Percentiles rank a stretch among this genome's conserved stretches.
These are phyloP conservation scores for Annulohypoxylon nitens DNA, from an alignment of 495 filamentous ascomycete genomes.

Conservation along the genomic window DNA sequence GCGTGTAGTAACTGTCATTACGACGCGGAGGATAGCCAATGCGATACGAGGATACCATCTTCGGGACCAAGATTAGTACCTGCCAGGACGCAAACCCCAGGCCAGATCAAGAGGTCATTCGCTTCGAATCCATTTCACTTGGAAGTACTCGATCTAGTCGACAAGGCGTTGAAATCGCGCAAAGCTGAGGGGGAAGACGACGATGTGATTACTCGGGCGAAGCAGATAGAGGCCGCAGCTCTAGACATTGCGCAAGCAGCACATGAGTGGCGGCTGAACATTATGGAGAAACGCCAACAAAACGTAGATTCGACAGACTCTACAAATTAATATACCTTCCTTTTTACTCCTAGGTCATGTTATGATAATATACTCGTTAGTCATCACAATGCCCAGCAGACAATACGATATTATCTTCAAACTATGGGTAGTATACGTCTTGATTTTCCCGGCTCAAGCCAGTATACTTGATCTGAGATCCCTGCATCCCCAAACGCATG, in stretches of 20 bases:
- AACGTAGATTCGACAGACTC: slow-evolving; percentile 11
- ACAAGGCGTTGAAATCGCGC: slow-evolving; percentile 23
- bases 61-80: slow-evolving; percentile 13
- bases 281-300: slow-evolving; percentile 32
- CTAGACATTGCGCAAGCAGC: slow-evolving; percentile 42
- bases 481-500: slow-evolving; percentile 70
- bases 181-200: slow-evolving; percentile 22
- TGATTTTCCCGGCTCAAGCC: slow-evolving; percentile 49
- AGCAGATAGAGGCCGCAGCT: slow-evolving; percentile 39
- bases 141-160: slow-evolving; percentile 37
- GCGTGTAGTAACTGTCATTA: slow-evolving; percentile 42
- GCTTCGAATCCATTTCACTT: slow-evolving; percentile 26
- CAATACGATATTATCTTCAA: neutral
- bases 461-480: slow-evolving; percentile 65
- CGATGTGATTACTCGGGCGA: slow-evolving; percentile 23
- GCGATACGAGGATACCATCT: slow-evolving; percentile 19
- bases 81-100: slow-evolving; percentile 34
- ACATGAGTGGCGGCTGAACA: slow-evolving; percentile 39
- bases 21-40: slow-evolving; percentile 23
- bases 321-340: slow-evolving; percentile 16
- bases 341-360: neutral
- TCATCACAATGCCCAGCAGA: too few relatives aligned
- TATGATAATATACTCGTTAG: neutral
- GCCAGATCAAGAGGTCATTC: slow-evolving; percentile 30
- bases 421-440: neutral